A percentile compares a stretch with the other conserved stretches of the same genome.
These are phyloP conservation scores for Acanthamoeba sp. DNA, from an alignment of 208 protist species.

Conservation along the genomic window DNA sequence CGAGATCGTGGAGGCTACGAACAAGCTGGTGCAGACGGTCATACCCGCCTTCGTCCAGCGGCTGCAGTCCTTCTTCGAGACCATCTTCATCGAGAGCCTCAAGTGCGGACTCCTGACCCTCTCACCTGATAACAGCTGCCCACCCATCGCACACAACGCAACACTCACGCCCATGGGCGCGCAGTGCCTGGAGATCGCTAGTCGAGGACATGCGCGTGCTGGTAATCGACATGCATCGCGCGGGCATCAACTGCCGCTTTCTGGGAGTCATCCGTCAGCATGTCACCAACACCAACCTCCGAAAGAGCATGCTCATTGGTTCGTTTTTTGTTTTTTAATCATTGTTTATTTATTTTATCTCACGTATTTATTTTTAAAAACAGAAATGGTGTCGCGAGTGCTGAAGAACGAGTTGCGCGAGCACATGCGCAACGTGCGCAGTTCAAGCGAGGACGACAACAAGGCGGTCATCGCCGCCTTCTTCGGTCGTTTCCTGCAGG, in stretches of 20 bases:
- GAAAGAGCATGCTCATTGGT: constrained; percentile 33
- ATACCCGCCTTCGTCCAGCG: constrained; percentile 21
- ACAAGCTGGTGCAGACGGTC: not conserved
- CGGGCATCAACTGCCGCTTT: constrained; percentile 26
- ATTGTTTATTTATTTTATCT: not conserved
- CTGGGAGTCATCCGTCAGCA: constrained; percentile 37
- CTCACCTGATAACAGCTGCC: not conserved
- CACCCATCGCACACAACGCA: not conserved
- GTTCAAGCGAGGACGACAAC: constrained; percentile 28
- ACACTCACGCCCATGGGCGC: too few relatives aligned
- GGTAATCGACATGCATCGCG: constrained; percentile 45
- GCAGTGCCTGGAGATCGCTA: constrained; percentile 31
- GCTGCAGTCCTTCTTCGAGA: constrained; percentile 47
- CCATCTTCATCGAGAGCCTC: constrained; percentile 61
- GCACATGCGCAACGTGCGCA: constrained; percentile 28
- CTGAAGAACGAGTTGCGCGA: constrained; percentile 62
- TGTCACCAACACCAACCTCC: constrained; percentile 15
- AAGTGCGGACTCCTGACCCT: not conserved
- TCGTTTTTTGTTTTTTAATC: not conserved
- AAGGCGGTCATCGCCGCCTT: constrained; percentile 24
- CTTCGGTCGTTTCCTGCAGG: constrained; percentile 9
- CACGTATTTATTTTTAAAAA: not conserved
- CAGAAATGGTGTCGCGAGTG: constrained; percentile 56
- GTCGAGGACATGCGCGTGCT: constrained; percentile 51
- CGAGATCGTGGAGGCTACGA: constrained; percentile 36